Base-by-base conservation (phyloP, 2,329 filamentous ascomycete genomes). In the Dactylellina drechsleri region DNA sequence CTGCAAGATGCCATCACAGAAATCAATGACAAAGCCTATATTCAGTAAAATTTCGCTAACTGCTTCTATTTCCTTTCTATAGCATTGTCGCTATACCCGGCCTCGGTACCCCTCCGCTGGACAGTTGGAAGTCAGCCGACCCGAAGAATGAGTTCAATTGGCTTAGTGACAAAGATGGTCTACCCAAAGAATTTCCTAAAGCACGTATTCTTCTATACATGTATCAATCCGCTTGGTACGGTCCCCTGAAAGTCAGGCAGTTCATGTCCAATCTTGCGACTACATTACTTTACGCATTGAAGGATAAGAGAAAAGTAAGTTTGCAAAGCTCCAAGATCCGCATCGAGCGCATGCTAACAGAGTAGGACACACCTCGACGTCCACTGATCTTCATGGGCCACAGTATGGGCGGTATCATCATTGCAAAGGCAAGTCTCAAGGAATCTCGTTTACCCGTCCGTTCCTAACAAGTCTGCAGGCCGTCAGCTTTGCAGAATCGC, bases 341-440 rank as follows among this genome's bases (percentile, higher is more conserved):
- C 26, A 20, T 31, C 8, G 2, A 4, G 13, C 2, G 7, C n/a
- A 36, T 16, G 2, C 28, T 57, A 23, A 71, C 20, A 13, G 3
- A 26, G 0, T 49, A 81, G 79, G 78, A 79, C 31, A 78, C 76
- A 40, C 79, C 78, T 71, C 64, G 80, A 28, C 80, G 82, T 1
- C 83, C 83, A 0, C 82, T 84, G 8, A 81, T 83, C 0, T 83
- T 84, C 41, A 82, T 84, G 13, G 83, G 82, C 0, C 83, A 84
- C 43, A 83, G 82, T 18, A 84, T 84, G 83, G 83, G 83, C 7
- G 83, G 83, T 5, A 78, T 84, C 4, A 83, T 84, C 0, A 80
- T 84, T 36, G 82, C 83, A 10, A 84, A 84, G 76, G 83, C 67
- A 50, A 31, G 47, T 18, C 13, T n/a, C 1, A 53, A 31, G 15